phyloP scores from a whole-genome alignment of 768 basidiomycete genomes.

The Leccinum broughii region DNA sequence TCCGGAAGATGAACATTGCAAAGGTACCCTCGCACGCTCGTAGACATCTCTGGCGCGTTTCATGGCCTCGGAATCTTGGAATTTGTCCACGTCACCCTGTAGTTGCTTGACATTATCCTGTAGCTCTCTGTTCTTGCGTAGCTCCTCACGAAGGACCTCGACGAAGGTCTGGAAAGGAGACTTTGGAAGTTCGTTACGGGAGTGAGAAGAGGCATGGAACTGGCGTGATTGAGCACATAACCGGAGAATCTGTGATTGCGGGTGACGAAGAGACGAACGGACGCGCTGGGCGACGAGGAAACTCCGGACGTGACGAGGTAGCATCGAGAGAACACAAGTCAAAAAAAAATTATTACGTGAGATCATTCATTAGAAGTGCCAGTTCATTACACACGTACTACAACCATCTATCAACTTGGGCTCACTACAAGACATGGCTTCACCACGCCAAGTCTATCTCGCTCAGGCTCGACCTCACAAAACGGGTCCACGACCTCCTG shows the following conservation, averaged over 20 bases:
- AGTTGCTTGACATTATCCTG: constrained; percentile 97
- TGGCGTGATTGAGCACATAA: constrained; percentile 29
- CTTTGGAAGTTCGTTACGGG: constrained; percentile 68
- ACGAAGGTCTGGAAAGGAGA: constrained; percentile 98
- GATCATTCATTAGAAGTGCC: background rate
- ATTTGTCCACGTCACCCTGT: constrained; percentile 95
- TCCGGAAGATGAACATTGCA: constrained; percentile 2
- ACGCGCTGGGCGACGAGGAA: constrained; percentile 33
- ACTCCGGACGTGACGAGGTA: constrained; percentile 49
- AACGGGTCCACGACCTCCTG: too few species aligned
- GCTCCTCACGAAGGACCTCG: constrained; percentile 88
- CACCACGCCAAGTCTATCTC: too few species aligned
- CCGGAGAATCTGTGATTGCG: constrained; percentile 26
- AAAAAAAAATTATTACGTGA: constrained; percentile 19
- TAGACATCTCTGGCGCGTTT: constrained; percentile 88
- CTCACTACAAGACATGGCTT: too few species aligned
- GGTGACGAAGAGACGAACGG: constrained; percentile 20
- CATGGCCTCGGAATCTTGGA: constrained; percentile 97
- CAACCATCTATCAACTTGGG: too few species aligned
- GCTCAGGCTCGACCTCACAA: too few species aligned
- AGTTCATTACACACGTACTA: too few species aligned
- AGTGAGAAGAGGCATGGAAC: constrained; percentile 69
- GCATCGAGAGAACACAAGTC: constrained; percentile 31
- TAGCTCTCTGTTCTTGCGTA: constrained; percentile 90
- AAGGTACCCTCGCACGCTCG: constrained; percentile 86